Evolutionary conservation across 2,329 filamentous ascomycete species (phyloP).

Genomic region (Colletotrichum salicis): DNA sequence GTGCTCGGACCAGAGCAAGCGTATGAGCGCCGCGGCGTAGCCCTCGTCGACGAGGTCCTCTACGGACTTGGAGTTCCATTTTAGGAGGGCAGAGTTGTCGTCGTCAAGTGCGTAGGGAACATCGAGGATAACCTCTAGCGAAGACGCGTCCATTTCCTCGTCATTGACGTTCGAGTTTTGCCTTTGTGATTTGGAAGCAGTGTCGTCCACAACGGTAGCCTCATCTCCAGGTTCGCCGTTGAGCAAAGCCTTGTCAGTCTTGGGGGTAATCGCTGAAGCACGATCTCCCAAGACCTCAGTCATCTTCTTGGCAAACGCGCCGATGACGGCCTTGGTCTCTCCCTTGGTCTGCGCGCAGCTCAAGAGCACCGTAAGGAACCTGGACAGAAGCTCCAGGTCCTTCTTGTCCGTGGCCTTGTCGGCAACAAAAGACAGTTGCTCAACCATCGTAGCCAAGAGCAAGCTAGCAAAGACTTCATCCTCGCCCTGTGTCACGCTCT

Average conservation of each 20-base stretch:
- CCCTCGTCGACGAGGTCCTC: conserved; percentile 85
- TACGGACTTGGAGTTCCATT: conserved; percentile 80
- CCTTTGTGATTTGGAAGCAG: neutral
- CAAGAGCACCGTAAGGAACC: conserved; percentile 69
- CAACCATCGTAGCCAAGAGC: conserved; percentile 74
- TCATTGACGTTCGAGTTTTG: neutral
- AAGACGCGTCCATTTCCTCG: conserved; percentile 47
- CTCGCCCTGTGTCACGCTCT: conserved; percentile 53
- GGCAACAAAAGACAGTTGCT: conserved; percentile 78
- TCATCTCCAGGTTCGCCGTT: conserved; percentile 3
- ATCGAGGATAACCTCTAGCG: conserved; percentile 64
- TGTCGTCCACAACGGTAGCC: neutral
- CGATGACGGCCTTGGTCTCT: conserved; percentile 49
- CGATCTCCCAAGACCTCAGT: conserved; percentile 18
- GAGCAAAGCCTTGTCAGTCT: conserved; percentile 4
- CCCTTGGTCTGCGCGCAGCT: conserved; percentile 62
- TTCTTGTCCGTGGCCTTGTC: conserved; percentile 60
- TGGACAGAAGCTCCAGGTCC: conserved; percentile 59
- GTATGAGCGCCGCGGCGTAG: conserved; percentile 74
- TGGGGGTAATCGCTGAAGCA: neutral
- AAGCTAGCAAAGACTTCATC: conserved; percentile 63
- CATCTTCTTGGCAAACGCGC: conserved; percentile 45
- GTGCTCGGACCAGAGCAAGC: conserved; percentile 80
- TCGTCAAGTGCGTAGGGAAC: conserved; percentile 57
- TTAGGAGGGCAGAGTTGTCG: conserved; percentile 64